phyloP scores from a whole-genome alignment of 805 yeast species.

The Saccharomycopsis sp. region DNA sequence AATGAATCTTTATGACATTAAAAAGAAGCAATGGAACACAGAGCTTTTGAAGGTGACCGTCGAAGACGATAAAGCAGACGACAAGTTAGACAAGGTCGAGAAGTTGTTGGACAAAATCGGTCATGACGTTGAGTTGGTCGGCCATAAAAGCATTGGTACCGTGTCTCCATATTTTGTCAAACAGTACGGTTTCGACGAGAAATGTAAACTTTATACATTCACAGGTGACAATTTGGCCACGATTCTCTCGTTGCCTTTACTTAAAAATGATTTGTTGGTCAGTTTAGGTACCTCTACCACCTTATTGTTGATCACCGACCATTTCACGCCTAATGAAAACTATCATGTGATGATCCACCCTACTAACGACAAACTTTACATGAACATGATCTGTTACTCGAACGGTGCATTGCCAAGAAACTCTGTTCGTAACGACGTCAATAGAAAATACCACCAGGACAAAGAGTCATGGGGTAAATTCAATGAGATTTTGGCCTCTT shows the following conservation, averaged over 20 bases:
- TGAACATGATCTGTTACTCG: slow-evolving; percentile 95
- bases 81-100: slow-evolving; percentile 14
- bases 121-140: slow-evolving; percentile 38
- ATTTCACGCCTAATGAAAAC: slow-evolving; percentile 69
- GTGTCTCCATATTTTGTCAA: slow-evolving; percentile 55
- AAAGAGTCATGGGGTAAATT: slow-evolving; percentile 54
- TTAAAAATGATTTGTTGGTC: slow-evolving; percentile 67
- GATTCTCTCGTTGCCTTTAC: slow-evolving; percentile 71
- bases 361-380: slow-evolving; percentile 63
- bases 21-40: slow-evolving; percentile 48
- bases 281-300: slow-evolving; percentile 94
- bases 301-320: slow-evolving; percentile 70
- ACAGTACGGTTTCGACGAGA: slow-evolving; percentile 54
- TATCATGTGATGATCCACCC: slow-evolving; percentile 88
- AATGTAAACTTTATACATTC: slow-evolving; percentile 63
- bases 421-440: slow-evolving; percentile 56
- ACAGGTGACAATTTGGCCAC: slow-evolving; percentile 94
- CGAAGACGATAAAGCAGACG: slow-evolving; percentile 7
- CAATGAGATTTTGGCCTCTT: slow-evolving; percentile 42
- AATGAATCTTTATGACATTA: slow-evolving; percentile 78
- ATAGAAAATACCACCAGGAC: slow-evolving; percentile 34
- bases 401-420: slow-evolving; percentile 89
- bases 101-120: slow-evolving; percentile 42
- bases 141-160: slow-evolving; percentile 41
- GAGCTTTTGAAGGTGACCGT: slow-evolving; percentile 41